A percentile compares a stretch with the other conserved stretches of the same genome.
These are phyloP conservation scores for Ramichloridium luteum DNA, from an alignment of 2,329 filamentous ascomycete species.

Conservation along the genomic window DNA sequence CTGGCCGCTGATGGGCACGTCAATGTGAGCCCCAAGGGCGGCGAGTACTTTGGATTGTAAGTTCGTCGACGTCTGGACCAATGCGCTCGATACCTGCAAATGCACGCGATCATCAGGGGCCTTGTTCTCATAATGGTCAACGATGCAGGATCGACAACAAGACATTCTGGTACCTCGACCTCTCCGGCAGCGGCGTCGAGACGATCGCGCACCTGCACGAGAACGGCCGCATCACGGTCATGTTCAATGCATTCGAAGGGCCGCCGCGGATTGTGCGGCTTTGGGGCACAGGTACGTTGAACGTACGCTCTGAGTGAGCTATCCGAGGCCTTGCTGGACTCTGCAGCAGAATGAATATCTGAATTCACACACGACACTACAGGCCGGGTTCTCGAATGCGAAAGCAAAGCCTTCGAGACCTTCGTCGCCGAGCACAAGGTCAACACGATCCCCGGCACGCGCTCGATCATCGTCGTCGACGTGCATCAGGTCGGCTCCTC, in stretches of 20 bases:
- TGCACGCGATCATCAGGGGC: too few species aligned
- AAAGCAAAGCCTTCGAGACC: constrained; percentile 20
- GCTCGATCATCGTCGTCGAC: constrained; percentile 31
- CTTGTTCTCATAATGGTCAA: too few species aligned
- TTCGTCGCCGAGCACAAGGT: constrained; percentile 27
- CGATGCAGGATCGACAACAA: constrained; percentile 19
- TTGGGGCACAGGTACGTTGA: constrained; percentile 27
- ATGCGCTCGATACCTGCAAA: too few species aligned
- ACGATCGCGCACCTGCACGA: constrained; percentile 34
- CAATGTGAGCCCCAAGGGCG: constrained; percentile 36
- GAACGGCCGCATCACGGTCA: constrained; percentile 32
- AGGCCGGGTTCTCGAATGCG: constrained; percentile 27
- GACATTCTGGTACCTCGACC: constrained; percentile 35
- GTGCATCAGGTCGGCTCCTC: constrained; percentile 32
- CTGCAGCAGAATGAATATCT: too few species aligned
- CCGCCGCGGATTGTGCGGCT: constrained; percentile 32
- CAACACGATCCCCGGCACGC: constrained; percentile 25
- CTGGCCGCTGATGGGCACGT: constrained; percentile 31
- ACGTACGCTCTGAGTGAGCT: too few species aligned
- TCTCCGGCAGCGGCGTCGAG: constrained; percentile 32
- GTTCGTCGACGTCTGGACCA: too few species aligned
- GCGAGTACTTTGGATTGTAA: constrained; percentile 30
- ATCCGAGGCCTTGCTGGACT: too few species aligned
- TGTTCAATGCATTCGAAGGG: constrained; percentile 33
- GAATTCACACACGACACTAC: too few species aligned